Evolutionary conservation across 208 protist genomes (phyloP).

Genomic region (Naegleria lovaniensis): DNA sequence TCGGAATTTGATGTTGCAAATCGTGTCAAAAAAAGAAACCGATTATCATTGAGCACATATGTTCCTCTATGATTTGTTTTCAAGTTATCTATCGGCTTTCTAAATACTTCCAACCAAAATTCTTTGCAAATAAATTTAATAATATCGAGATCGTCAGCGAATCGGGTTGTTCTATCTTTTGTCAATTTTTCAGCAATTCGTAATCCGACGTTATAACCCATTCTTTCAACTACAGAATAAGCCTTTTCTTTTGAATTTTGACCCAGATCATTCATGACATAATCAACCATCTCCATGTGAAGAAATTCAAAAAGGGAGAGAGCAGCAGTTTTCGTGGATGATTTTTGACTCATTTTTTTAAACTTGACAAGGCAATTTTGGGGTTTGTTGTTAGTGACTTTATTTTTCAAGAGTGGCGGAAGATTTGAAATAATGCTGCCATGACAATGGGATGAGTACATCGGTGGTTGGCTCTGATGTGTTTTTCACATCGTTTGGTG

Average conservation of each 20-base stretch:
- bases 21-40: background rate
- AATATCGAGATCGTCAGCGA: constrained; percentile 23
- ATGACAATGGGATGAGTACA: background rate
- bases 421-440: background rate
- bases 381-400: too few relatives aligned
- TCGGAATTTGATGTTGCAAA: background rate
- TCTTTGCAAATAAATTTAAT: constrained; percentile 30
- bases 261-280: background rate
- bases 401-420: too few relatives aligned
- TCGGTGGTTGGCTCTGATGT: background rate
- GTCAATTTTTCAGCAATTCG: background rate
- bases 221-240: background rate
- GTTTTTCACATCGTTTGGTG: background rate
- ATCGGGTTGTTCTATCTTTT: background rate
- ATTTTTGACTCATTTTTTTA: background rate
- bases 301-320: background rate
- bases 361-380: too few relatives aligned
- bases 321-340: background rate
- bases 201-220: background rate
- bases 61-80: constrained; percentile 29
- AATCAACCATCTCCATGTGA: constrained; percentile 3
- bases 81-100: constrained; percentile 26
- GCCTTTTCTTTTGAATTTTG: constrained; percentile 13
- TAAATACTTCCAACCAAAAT: constrained; percentile 22
- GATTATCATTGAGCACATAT: constrained; percentile 17